Evolutionary conservation across 768 basidiomycete species (phyloP).

Genomic region (Lenzites betulinus): DNA sequence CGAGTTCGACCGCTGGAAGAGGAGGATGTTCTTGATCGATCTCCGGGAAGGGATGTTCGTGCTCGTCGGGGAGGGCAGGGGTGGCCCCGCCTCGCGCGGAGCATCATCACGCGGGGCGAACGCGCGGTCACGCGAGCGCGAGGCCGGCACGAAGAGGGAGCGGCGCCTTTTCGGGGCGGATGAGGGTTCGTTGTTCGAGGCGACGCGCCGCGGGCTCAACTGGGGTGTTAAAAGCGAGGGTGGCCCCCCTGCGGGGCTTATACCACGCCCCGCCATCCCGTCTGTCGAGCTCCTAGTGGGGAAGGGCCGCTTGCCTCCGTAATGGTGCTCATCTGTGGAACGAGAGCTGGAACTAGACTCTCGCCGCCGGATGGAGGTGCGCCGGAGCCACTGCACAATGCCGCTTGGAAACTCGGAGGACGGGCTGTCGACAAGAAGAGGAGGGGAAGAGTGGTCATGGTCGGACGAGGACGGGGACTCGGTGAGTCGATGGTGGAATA

Average conservation of each 20-base stretch:
- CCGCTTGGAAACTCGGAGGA: slow-evolving; percentile 21
- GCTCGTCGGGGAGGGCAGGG: slow-evolving; percentile 1
- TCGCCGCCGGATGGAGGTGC: slow-evolving; percentile 14
- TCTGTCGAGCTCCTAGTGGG: slow-evolving; percentile 19
- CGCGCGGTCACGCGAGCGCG: slow-evolving; percentile 18
- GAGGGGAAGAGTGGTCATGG: slow-evolving; percentile 14
- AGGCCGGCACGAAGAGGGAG: slow-evolving; percentile 23
- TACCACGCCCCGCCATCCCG: slow-evolving; percentile 1
- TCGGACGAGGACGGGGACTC: slow-evolving; percentile 31
- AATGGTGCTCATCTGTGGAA: slow-evolving; percentile 1
- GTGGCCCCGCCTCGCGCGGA: background rate
- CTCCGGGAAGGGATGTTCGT: slow-evolving; percentile 12
- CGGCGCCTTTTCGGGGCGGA: slow-evolving; percentile 21
- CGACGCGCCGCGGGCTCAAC: slow-evolving; percentile 1
- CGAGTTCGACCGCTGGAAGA: slow-evolving; percentile 27
- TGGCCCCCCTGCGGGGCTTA: background rate
- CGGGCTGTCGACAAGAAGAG: slow-evolving; percentile 24
- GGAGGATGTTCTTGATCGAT: slow-evolving; percentile 21
- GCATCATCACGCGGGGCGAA: slow-evolving; percentile 4
- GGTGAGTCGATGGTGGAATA: slow-evolving; percentile 42
- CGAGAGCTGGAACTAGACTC: slow-evolving; percentile 26
- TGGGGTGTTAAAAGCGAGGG: background rate
- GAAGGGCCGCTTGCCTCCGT: slow-evolving; percentile 24
- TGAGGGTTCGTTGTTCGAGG: background rate
- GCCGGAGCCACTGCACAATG: slow-evolving; percentile 20